Evolutionary conservation across 1,284 basidiomycete genomes (phyloP).

Genomic region (Phellopilus nigrolimitatus): DNA sequence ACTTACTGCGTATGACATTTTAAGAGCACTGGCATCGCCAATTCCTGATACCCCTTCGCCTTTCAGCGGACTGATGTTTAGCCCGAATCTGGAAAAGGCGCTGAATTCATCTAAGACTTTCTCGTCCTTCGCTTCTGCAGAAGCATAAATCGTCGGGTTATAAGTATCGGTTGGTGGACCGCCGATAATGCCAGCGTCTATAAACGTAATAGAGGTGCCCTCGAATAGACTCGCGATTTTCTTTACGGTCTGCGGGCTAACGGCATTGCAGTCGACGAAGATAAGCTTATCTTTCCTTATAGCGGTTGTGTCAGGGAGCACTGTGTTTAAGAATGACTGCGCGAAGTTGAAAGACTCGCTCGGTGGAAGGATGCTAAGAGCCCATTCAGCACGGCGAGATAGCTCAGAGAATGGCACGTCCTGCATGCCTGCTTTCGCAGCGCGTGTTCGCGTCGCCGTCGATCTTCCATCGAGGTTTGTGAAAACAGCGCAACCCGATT

Average conservation of each 20-base stretch:
- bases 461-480: constrained; percentile 50
- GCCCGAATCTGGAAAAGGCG: constrained; percentile 37
- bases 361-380: constrained; percentile 56
- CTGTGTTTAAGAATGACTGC: constrained; percentile 34
- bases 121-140: constrained; percentile 34
- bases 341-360: constrained; percentile 48
- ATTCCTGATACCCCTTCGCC: constrained; percentile 33
- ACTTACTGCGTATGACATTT: constrained; percentile 60
- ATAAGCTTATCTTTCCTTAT: constrained; percentile 25
- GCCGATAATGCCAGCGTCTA: constrained; percentile 57
- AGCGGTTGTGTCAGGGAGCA: constrained; percentile 15
- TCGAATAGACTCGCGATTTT: constrained; percentile 42
- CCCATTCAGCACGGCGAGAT: constrained; percentile 37
- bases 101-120: constrained; percentile 40
- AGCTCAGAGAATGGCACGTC: constrained; percentile 44
- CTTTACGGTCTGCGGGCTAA: constrained; percentile 47
- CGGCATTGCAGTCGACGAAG: constrained; percentile 59
- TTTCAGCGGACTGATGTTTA: constrained; percentile 41
- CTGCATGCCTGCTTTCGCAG: constrained; percentile 48
- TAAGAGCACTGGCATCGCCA: constrained; percentile 56
- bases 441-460: constrained; percentile 40
- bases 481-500: constrained; percentile 43
- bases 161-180: constrained; percentile 45
- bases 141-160: constrained; percentile 53
- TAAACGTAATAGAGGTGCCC: constrained; percentile 37